Conservation (phyloP, 495 filamentous ascomycete species). For the Penicillium diatomitis region DNA sequence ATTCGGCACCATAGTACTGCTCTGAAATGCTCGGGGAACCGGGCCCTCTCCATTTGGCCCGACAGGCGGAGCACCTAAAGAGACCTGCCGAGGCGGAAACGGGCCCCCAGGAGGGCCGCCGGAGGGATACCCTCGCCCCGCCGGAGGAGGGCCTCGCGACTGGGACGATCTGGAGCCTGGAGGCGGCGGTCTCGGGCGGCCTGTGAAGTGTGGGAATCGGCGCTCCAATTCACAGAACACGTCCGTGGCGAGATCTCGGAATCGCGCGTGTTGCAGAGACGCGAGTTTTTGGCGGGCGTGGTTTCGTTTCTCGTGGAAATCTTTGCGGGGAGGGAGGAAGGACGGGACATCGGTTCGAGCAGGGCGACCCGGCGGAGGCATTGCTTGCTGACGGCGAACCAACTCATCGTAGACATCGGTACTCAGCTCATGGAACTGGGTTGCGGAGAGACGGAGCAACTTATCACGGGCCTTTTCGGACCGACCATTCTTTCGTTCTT, state of each 20-base stretch:
- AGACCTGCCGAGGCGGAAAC: conserved; percentile 38
- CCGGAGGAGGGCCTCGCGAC: conserved; percentile 31
- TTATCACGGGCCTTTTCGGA: conserved; percentile 90
- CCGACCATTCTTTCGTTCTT: conserved; percentile 63
- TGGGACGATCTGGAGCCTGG: conserved; percentile 32
- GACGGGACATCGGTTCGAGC: conserved; percentile 51
- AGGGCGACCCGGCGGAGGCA: conserved; percentile 43
- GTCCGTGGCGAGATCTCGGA: conserved; percentile 87
- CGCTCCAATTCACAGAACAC: conserved; percentile 92
- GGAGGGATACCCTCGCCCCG: conserved; percentile 33
- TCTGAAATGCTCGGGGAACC: conserved; percentile 83
- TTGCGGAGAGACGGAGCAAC: conserved; percentile 73
- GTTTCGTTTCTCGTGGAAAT: conserved; percentile 94
- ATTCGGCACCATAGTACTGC: conserved; percentile 91
- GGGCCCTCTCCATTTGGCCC: conserved; percentile 44
- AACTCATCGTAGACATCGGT: conserved; percentile 97
- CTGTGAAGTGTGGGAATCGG: conserved; percentile 74
- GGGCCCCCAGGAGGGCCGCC: conserved; percentile 30
- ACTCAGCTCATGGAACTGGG: conserved; percentile 93
- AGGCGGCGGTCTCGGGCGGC: conserved; percentile 34
- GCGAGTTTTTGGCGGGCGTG: conserved; percentile 91
- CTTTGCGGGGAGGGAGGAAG: conserved; percentile 69
- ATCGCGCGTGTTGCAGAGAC: conserved; percentile 72
- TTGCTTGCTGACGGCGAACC: conserved; percentile 66
- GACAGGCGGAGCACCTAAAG: conserved; percentile 37